A percentile compares a stretch with the other conserved stretches of the same genome.
Conservation (phyloP, 768 basidiomycete genomes). For the Pleurotus tuoliensis region DNA sequence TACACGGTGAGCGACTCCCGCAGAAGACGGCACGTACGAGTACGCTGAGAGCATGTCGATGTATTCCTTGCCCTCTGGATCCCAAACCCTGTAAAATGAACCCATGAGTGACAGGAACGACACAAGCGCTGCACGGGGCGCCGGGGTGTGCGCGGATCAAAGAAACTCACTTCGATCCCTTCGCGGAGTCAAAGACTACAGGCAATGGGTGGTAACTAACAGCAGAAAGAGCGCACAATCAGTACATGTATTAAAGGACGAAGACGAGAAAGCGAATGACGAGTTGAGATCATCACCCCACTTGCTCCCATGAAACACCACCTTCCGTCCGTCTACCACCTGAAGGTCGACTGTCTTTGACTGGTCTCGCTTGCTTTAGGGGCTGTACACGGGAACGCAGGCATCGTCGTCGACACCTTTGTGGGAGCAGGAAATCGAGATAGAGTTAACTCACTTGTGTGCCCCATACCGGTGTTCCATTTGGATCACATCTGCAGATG, state of each 20-base stretch:
- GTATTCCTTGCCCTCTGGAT: constrained; percentile 92
- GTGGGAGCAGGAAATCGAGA: constrained; percentile 7
- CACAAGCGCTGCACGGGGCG: background rate
- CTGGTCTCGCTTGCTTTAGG: constrained; percentile 13
- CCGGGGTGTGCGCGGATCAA: constrained; percentile 9
- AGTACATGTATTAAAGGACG: constrained; percentile 21
- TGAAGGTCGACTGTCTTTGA: constrained; percentile 14
- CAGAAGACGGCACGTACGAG: constrained; percentile 54
- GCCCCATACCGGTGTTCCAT: constrained; percentile 82
- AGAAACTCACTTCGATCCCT: constrained; percentile 77
- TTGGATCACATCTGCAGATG: constrained; percentile 69
- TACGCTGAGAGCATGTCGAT: constrained; percentile 99
- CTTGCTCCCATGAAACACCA: constrained; percentile 11
- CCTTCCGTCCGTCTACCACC: constrained; percentile 7
- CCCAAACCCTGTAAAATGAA: constrained; percentile 63
- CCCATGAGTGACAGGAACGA: background rate
- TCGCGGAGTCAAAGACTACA: constrained; percentile 87
- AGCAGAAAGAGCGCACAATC: constrained; percentile 41
- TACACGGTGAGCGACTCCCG: constrained; percentile 2
- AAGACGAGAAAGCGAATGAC: constrained; percentile 17
- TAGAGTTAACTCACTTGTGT: constrained; percentile 69
- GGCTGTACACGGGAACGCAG: constrained; percentile 18
- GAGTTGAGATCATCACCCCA: constrained; percentile 13
- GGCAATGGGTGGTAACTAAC: constrained; percentile 94
- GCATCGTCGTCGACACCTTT: background rate